Base-by-base conservation (phyloP, 768 basidiomycete genomes). In the Podaxis mareebaensis region DNA sequence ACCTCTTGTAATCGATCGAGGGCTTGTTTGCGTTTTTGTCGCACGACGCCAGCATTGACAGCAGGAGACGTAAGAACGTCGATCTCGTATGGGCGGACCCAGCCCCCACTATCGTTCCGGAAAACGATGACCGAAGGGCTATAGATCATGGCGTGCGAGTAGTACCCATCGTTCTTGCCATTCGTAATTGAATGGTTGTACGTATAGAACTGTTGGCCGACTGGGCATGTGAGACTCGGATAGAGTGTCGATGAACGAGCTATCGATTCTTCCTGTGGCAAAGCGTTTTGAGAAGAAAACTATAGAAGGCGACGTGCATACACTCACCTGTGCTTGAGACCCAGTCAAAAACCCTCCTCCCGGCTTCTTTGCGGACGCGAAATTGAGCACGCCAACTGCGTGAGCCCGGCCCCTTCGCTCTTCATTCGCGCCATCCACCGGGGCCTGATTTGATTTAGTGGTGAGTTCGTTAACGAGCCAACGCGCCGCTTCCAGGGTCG, bases 191-290 rank as follows among this genome's bases (percentile, higher is more conserved):
- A 53, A 22, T 62, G 77, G 69, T 92, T 88, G 13, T 82, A 69
- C 1, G 70, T 69, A 72, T 91, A 89, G 75, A 90, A 91, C 38
- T 78, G 75, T 58, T 83, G 79, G 0, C 81, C 85, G 0, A 73
- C 74, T 30, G 75, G 70, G 15, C 84, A 83, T 71, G 81, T 81
- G 60, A 91, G 83, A 28, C 85, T 81, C 1, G 81, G 76, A 66
- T 87, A 89, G 6, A 92, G 75, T 0, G 86, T 87, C 17, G 89
- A 90, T 7, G 89, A 85, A 48, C 90, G 85, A 3, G 90, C 89
- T 67, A 92, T 80, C 40, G 86, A 85, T 72, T 92, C 90, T 72
- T 92, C 90, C 72, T 92, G 84, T 0, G 84, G 15, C 42, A 20
- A 40, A 51, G 3, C 4, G 6, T 26, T 24, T 52, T 11, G 55